phyloP scores from a whole-genome alignment of 1,284 basidiomycete genomes.

The Sphagnurus paluster region DNA sequence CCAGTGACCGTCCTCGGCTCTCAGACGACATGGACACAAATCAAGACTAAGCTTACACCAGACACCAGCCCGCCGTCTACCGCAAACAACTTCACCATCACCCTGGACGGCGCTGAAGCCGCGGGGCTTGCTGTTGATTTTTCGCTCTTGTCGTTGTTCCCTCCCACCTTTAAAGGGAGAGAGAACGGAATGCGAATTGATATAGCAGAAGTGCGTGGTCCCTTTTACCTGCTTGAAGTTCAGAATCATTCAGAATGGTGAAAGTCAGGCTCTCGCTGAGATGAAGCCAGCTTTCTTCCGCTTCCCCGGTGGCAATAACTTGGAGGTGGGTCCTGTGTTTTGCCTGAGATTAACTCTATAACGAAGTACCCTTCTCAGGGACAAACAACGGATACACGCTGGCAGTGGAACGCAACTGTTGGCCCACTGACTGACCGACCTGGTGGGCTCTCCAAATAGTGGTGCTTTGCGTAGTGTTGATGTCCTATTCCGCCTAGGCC shows the following conservation, averaged over 20 bases:
- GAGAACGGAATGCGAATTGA: conserved; percentile 6
- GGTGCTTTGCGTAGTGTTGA: too few relatives aligned
- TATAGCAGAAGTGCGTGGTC: conserved; percentile 2
- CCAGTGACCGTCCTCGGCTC: conserved; percentile 35
- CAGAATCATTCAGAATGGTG: neutral
- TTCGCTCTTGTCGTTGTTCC: conserved; percentile 60
- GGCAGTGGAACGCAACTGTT: conserved; percentile 62
- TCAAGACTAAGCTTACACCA: conserved; percentile 43
- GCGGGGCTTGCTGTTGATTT: conserved; percentile 52
- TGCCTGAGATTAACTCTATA: neutral
- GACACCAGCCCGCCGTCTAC: conserved; percentile 33
- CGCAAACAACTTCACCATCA: conserved; percentile 52
- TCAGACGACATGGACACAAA: conserved; percentile 47
- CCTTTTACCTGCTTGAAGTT: neutral
- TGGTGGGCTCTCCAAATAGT: conserved; percentile 23
- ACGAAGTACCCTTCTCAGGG: conserved; percentile 31
- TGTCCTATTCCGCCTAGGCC: too few relatives aligned
- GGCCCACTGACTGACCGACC: conserved; percentile 40
- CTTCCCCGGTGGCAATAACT: conserved; percentile 59
- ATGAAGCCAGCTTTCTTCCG: conserved; percentile 35
- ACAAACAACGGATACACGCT: conserved; percentile 46
- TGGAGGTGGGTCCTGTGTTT: conserved; percentile 25
- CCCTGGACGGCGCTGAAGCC: conserved; percentile 41
- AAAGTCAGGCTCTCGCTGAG: conserved; percentile 4
- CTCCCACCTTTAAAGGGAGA: conserved; percentile 28